These are phyloP conservation scores for Solanum gandarillasii DNA, from an alignment of 257 asterid genomes.

Conservation along the genomic window DNA sequence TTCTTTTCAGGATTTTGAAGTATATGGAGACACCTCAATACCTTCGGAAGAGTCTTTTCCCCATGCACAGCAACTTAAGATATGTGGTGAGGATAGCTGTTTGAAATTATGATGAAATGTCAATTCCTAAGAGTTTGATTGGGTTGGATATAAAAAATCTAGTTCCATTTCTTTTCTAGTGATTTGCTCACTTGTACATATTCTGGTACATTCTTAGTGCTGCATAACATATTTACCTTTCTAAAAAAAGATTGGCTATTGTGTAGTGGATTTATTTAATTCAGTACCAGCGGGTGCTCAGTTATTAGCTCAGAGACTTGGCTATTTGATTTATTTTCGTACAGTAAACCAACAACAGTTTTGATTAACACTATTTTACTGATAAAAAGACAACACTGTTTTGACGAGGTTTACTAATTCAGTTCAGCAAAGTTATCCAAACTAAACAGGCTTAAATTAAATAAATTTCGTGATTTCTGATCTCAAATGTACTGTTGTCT, in stretches of 20 bases:
- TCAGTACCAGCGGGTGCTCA: background rate
- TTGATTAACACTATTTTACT: background rate
- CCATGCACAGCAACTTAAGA: conserved; percentile 73
- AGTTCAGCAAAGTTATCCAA: background rate
- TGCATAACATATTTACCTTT: background rate
- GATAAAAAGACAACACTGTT: background rate
- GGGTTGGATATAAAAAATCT: background rate
- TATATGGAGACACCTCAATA: conserved; percentile 97
- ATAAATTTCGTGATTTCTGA: background rate
- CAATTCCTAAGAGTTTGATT: background rate
- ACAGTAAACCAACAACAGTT: background rate
- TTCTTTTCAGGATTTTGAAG: conserved; percentile 73
- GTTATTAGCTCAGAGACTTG: background rate
- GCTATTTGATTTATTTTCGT: background rate
- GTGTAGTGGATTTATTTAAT: background rate
- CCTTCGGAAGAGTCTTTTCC: conserved; percentile 85
- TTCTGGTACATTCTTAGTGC: background rate
- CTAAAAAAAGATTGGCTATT: background rate
- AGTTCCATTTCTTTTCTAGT: background rate
- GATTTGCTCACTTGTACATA: background rate
- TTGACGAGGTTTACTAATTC: background rate
- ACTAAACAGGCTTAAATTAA: background rate
- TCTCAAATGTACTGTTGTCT: background rate
- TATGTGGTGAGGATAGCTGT: conserved; percentile 55
- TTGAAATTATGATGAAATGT: background rate